Conservation (phyloP, 768 basidiomycete species). For the Hirschioporus abietinus region DNA sequence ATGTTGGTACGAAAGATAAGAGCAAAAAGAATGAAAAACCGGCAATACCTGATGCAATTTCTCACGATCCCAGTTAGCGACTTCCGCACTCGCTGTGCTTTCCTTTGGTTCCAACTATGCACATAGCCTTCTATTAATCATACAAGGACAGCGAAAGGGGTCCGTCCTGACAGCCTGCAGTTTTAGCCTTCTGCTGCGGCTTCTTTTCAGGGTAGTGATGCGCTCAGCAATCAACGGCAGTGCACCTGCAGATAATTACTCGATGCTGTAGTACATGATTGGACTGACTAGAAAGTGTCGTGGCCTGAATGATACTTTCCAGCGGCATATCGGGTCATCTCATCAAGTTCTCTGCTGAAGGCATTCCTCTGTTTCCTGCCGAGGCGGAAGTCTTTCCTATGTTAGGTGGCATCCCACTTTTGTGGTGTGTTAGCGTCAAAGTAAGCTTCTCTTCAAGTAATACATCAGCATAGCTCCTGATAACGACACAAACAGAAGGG, state of each 20-base stretch:
- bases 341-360: background rate
- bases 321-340: background rate
- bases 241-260: background rate
- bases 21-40: too few relatives aligned
- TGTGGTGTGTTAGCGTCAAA: background rate
- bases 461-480: background rate
- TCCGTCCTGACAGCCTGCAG: background rate
- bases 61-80: too few relatives aligned
- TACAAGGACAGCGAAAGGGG: background rate
- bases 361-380: background rate
- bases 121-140: background rate
- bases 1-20: too few relatives aligned
- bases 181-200: background rate
- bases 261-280: background rate
- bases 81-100: too few relatives aligned
- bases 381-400: background rate
- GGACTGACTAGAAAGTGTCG: background rate
- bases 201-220: background rate
- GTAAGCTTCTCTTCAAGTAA: background rate
- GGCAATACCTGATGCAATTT: too few relatives aligned
- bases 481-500: background rate
- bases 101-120: too few relatives aligned
- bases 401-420: background rate
- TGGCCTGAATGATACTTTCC: background rate
- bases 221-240: background rate